Base-by-base conservation (phyloP, 768 basidiomycete species). In the Epithele typhae region DNA sequence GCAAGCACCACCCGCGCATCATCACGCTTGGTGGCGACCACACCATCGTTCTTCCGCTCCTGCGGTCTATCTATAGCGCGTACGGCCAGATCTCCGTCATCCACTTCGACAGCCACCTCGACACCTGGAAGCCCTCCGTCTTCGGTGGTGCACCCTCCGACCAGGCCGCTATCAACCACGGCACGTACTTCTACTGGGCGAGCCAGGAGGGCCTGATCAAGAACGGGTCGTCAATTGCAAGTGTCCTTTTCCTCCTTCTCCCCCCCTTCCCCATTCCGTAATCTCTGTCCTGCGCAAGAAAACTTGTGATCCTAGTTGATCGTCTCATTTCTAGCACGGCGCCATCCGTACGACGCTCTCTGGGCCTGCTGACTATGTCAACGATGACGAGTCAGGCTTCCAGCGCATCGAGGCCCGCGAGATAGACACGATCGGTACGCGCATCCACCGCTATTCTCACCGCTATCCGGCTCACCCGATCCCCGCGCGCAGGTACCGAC, bases 171-270 rank as follows among this genome's bases (percentile, higher is more conserved):
- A 81, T 93, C 53, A 92, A 87, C 50, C 91, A 93, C 49, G 91
- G 90, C 11, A 90, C 87, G 3, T 92, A 92, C 69, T 93, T 93
- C 65, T 92, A 89, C 67, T 87, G 87, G 77, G 92, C 92, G 0
- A 82, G 81, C 49, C 77, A 84, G 55, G 87, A 91, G 58, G 90
- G 91, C 2, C 69, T 91, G 36, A 83, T 94, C 52, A 74, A 72
- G 56, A 85, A 87, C 49, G 85, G 84, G 52, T 76, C 77, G 47
- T 87, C 85, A 64, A 86, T 87, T 81, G 86, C 84, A 87, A 87
- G 85, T 86, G 56, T 76, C 64, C 50, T 32, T 59, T 68, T 62
- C 60, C 53, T 41, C 55, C 61, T 57, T 61, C 64, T 48, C 62
- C 54, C 47, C 59, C 38, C 6, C 46, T 39, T 40, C 42, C 33